These are phyloP conservation scores for Monilinia fructigena DNA, from an alignment of 2,329 filamentous ascomycete species.

Conservation along the genomic window DNA sequence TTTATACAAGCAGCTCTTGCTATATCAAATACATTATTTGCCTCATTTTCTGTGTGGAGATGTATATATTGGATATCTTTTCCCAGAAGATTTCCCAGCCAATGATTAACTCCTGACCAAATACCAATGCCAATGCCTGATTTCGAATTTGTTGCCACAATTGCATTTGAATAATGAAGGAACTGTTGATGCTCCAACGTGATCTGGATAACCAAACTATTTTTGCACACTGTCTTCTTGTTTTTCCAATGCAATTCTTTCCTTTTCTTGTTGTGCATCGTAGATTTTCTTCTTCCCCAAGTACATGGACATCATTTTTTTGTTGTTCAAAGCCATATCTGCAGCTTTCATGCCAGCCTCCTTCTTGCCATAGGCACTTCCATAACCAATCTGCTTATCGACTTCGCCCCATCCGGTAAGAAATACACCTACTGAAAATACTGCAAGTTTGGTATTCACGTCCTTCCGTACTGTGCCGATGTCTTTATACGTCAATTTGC, in stretches of 20 bases:
- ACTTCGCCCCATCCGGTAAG: slow-evolving; percentile 68
- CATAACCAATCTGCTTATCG: slow-evolving; percentile 57
- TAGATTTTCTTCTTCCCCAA: slow-evolving; percentile 48
- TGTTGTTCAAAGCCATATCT: slow-evolving; percentile 60
- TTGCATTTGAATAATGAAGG: neutral
- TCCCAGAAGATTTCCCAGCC: neutral
- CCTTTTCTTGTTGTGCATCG: slow-evolving; percentile 41
- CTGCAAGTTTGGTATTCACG: slow-evolving; percentile 51
- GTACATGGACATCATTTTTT: slow-evolving; percentile 54
- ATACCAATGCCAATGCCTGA: neutral
- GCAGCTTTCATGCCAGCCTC: slow-evolving; percentile 70
- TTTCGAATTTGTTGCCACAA: neutral
- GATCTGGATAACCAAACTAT: neutral
- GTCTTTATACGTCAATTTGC: slow-evolving; percentile 62
- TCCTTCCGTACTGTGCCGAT: slow-evolving; percentile 54
- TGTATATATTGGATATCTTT: slow-evolving; percentile 7
- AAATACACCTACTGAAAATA: slow-evolving; percentile 63
- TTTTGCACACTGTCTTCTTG: slow-evolving; percentile 2
- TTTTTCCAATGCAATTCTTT: slow-evolving; percentile 32
- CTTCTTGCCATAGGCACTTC: slow-evolving; percentile 64
- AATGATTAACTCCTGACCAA: neutral
- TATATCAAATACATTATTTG: neutral
- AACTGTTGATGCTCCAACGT: neutral
- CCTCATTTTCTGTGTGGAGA: neutral
- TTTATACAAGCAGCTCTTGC: neutral